Evolutionary conservation across 2,329 filamentous ascomycete species (phyloP), one percentile per base, ranked within the genome.

Genomic region (Hymenotorrendiella dingleyae): DNA sequence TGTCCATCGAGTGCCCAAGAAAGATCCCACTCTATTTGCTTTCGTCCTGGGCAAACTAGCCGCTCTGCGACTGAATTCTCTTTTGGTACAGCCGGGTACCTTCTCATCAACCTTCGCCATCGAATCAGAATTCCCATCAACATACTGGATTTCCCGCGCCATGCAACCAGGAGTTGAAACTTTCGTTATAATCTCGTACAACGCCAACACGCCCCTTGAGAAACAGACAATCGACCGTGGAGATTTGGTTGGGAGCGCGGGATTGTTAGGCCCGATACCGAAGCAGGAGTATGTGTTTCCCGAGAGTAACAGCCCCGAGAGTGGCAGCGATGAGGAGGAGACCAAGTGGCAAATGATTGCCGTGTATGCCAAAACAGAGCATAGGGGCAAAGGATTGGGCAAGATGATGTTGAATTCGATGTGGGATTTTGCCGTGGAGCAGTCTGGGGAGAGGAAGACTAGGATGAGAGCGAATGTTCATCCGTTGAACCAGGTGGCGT

Each of bases 211-310:
- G 3, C 24, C 36, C 4, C 21, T 35, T 5, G 40, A 47, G 12
- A 21, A 43, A 9, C 50, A 56, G 40, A 54, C 55, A 27, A 39
- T 55, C 36, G 45, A 53, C 11, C 35, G 22, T 14, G 48, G 55
- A 38, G 49, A 54, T 28, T 64, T 60, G 57, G 45, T 64, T 10
- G 59, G 55, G 6, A 62, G 60, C 32, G 50, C 60, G 6, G 63
- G 57, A 17, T 23, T 64, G 1, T 46, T 59, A 2, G 62, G 62
- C 1, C 60, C 61, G 8, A 43, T 48, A n/a, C 43, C 50, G 4
- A 45, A 36, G 21, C 41, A 32, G 4, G 47, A 47, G 4, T 64
- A 62, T 35, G 43, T 43, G 2, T 36, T 62, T 2, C 55, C 55
- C 0, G 36, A 56, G 30, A 54, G 56, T n/a, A 54, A 55, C 2